Evolutionary conservation across 805 yeast species (phyloP).

Genomic region (Helenozyma baotianmanensis): DNA sequence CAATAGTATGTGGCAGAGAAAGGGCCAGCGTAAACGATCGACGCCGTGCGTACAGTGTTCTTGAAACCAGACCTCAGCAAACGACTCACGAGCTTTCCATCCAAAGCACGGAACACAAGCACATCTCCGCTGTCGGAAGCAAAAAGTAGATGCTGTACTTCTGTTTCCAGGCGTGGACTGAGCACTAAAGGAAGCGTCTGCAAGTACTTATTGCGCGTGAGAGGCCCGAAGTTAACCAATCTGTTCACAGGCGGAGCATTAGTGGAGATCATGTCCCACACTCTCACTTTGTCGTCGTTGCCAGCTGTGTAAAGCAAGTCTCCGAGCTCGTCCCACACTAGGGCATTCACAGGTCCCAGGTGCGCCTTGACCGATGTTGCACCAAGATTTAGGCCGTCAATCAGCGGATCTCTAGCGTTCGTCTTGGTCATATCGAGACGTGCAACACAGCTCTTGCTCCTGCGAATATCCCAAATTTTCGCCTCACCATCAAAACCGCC

Average conservation of each 20-base stretch:
- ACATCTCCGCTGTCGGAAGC: constrained; percentile 78
- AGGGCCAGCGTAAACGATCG: constrained; percentile 47
- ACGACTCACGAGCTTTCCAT: constrained; percentile 61
- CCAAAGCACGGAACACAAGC: constrained; percentile 50
- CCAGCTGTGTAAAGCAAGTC: constrained; percentile 62
- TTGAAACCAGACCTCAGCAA: constrained; percentile 43
- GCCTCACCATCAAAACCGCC: constrained; percentile 83
- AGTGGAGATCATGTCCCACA: constrained; percentile 61
- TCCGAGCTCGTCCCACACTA: constrained; percentile 70
- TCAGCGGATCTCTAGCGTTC: constrained; percentile 15
- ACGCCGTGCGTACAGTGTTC: constrained; percentile 42
- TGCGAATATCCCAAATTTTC: constrained; percentile 80
- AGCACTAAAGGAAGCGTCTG: constrained; percentile 49
- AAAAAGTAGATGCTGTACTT: constrained; percentile 54
- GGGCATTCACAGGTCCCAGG: constrained; percentile 71
- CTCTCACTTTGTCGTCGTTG: constrained; percentile 71
- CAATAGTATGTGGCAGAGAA: constrained; percentile 45
- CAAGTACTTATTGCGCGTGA: constrained; percentile 58
- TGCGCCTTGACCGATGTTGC: constrained; percentile 57
- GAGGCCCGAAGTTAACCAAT: constrained; percentile 72
- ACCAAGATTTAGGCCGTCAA: constrained; percentile 23
- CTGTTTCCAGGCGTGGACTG: constrained; percentile 49
- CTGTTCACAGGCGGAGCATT: constrained; percentile 48
- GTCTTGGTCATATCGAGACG: constrained; percentile 56
- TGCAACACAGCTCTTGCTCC: constrained; percentile 59